A percentile compares a stretch with the other conserved stretches of the same genome.
These are phyloP conservation scores for Diaporthe citri DNA, from an alignment of 2,329 filamentous ascomycete species.

Conservation along the genomic window DNA sequence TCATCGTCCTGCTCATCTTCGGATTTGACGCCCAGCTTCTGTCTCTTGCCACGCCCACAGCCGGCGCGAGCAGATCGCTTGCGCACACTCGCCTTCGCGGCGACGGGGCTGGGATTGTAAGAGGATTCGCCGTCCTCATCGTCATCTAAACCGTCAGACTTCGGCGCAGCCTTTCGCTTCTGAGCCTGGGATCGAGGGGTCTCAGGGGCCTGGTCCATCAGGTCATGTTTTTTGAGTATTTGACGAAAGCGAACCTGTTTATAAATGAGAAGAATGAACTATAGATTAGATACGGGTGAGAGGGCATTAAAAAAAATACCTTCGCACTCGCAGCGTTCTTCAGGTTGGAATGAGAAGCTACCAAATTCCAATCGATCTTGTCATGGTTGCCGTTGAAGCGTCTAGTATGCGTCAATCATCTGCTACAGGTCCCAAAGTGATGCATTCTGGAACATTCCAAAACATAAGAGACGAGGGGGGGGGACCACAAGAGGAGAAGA, in stretches of 20 bases:
- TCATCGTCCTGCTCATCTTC: background rate
- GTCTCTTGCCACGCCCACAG: background rate
- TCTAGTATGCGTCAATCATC: too few relatives aligned
- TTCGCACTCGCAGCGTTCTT: constrained; percentile 31
- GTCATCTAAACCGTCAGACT: background rate
- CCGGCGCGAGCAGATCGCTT: constrained; percentile 14
- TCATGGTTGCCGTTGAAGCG: constrained; percentile 29
- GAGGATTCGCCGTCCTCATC: constrained; percentile 1
- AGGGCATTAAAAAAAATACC: constrained; percentile 16
- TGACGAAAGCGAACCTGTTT: constrained; percentile 36
- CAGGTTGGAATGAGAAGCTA: constrained; percentile 34
- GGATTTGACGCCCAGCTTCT: background rate
- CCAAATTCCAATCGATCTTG: constrained; percentile 13
- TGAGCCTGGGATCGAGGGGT: background rate
- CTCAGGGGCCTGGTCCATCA: background rate
- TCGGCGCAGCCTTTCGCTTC: background rate
- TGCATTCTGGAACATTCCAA: too few relatives aligned
- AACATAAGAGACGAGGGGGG: too few relatives aligned
- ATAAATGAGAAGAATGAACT: background rate
- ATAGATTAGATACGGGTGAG: too few relatives aligned
- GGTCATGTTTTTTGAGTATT: constrained; percentile 29
- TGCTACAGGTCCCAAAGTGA: too few relatives aligned
- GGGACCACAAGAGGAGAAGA: too few relatives aligned
- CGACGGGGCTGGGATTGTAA: background rate
- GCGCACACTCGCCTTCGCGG: background rate